Conservation (phyloP, 202 grass and related monocot species). For the Digitaria exilis region DNA sequence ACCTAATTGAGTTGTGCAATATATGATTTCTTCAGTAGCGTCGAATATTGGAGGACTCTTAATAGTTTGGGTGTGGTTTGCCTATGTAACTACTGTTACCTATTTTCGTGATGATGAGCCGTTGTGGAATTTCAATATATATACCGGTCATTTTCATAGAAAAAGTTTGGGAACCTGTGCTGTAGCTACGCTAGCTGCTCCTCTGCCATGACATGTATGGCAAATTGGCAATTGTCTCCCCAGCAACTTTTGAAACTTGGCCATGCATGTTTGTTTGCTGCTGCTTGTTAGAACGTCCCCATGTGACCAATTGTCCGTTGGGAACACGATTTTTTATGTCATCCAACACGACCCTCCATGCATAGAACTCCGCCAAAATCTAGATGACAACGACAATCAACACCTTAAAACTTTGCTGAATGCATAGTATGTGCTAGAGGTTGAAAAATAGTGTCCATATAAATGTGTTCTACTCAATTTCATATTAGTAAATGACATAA, state of each 20-base stretch:
- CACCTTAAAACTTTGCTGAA: neutral
- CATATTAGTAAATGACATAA: neutral
- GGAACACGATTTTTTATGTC: neutral
- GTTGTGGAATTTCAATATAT: neutral
- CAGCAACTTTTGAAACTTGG: neutral
- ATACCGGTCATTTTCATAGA: neutral
- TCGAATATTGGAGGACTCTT: too few relatives aligned
- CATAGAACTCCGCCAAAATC: neutral
- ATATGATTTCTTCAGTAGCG: too few relatives aligned
- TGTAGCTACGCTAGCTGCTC: neutral
- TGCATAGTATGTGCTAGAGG: neutral
- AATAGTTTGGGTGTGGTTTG: too few relatives aligned
- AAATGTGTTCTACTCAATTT: neutral
- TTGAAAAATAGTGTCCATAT: too few relatives aligned
- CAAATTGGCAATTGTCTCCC: neutral
- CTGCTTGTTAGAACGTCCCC: neutral
- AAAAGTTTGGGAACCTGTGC: neutral
- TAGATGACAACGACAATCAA: constrained; percentile 5
- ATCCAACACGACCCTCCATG: neutral
- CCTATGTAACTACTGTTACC: too few relatives aligned
- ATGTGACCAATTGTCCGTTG: constrained; percentile 22
- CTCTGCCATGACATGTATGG: neutral
- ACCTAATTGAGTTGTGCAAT: too few relatives aligned
- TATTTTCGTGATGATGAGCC: neutral
- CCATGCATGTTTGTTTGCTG: neutral